Evolutionary conservation across 352 stramenopile species (phyloP), one percentile per base, ranked within the genome.

Genomic region (Globisporangium apiculatum): DNA sequence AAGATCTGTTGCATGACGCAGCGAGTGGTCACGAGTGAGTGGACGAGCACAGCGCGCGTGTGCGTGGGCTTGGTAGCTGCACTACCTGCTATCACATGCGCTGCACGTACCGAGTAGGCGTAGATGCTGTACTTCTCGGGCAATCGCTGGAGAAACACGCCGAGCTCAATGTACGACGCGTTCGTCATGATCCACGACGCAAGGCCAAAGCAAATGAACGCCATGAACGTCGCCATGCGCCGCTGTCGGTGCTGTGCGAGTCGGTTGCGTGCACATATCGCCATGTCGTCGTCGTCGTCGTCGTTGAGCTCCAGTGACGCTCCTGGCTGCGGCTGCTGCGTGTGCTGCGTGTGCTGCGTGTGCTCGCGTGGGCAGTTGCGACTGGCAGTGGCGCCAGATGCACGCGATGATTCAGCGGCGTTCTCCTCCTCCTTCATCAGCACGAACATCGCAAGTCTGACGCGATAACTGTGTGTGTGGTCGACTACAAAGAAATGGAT

Each of bases 161-260:
- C 72, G 14, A 87, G 69, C 51, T 87, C 75, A 42, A 87, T 65
- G 51, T 87, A 87, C 12, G 76, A 72, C 38, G 58, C 72, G 52
- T 89, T 86, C 1, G 76, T 87, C 69, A 84, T 79, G 54, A 89
- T 66, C 79, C 79, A 89, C 15, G 76, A 86, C 3, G 75, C 69
- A 8, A 87, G 55, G 0, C 76, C 76, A 31, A 31, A 31, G 24
- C 24, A 31, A 31, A 31, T 31, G 53, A 89, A 79, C 40, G 71
- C 62, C 45, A 86, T 57, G 60, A 89, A 87, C 3, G 76, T 79
- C 24, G 59, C 66, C 4, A 47, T 41, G 7, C 55, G 66, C 48
- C 70, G 66, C 7, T 43, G 46, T 15, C 50, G 52, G 7, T 50
- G 35, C n/a, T 53, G 59, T 17, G 41, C n/a, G 24, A 18, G 17